Evolutionary conservation across 305 asterid genomes (phyloP).

Genomic region (Lippia alba): DNA sequence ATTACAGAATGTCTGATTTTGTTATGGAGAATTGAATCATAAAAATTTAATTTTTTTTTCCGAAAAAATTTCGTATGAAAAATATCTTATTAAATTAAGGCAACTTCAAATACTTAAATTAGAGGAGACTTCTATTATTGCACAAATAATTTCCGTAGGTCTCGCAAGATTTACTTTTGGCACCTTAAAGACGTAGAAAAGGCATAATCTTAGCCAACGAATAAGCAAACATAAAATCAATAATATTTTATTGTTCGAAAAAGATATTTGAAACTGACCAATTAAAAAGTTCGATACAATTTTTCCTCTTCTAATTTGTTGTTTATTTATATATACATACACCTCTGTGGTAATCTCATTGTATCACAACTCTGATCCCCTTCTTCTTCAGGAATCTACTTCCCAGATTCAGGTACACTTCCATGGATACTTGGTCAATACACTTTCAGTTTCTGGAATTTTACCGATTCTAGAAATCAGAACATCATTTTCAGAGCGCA

Average conservation of each 20-base stretch:
- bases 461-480: neutral
- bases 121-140: no score
- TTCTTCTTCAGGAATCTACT: constrained; percentile 26
- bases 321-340: constrained; percentile 14
- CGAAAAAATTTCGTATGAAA: no score
- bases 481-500: constrained; percentile 17
- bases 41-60: no score
- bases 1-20: no score
- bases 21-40: no score
- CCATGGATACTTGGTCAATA: constrained; percentile 46
- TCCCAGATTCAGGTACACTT: constrained; percentile 52
- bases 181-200: neutral
- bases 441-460: constrained; percentile 22
- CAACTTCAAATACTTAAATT: no score
- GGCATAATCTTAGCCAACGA: neutral
- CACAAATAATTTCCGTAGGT: neutral
- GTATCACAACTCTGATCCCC: constrained; percentile 33
- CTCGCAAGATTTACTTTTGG: neutral
- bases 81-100: no score
- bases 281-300: constrained; percentile 5
- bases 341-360: neutral
- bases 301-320: neutral
- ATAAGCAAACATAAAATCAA: neutral
- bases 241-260: neutral
- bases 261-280: neutral